Evolutionary conservation across 495 filamentous ascomycete genomes (phyloP), one percentile per base, ranked within the genome.

Genomic region (Lasiosphaeria hispida): DNA sequence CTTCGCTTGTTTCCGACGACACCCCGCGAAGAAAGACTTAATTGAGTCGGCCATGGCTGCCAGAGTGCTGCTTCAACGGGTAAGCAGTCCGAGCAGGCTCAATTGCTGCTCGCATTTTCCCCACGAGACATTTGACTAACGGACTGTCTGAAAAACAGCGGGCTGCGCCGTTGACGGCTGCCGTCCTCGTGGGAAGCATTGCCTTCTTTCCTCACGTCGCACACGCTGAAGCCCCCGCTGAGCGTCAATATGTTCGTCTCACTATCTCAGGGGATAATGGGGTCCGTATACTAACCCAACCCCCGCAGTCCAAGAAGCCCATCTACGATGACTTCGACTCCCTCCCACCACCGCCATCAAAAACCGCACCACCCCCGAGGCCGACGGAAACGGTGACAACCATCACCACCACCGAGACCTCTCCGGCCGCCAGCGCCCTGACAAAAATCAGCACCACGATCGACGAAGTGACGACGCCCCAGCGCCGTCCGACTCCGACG

Each of bases 241-340:
- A 69, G 60, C 69, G 65, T 57, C 72, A 67, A 41, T 61, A 61
- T 56, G 69, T 75, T 67, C 60, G 70, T 51, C 13, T 43, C 9
- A n/a, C 38, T 10, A 11, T 47, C 42, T 41, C 38, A 15, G 7
- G 13, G 40, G 11, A 30, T 17, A 36, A n/a, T 53, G 39, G 34
- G 23, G 23, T 30, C n/a, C 42, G 15, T 35, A 9, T 13, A 34
- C 56, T 53, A 53, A 61, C 58, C 35, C 30, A 8, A 10, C 37
- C 49, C 40, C 47, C 60, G 33, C 64, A 77, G 73, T 64, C 80
- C 69, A 87, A 85, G 65, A 96, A 95, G 79, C 84, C 92, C 49
- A 94, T 96, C 76, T 96, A 96, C 80, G 89, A 93, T 69, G 85
- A 90, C 73, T 78, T 81, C 70, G 69, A 78, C 64, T 66, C 59